phyloP scores from a whole-genome alignment of 805 yeast genomes.

The Yamadazyma endophytica region DNA sequence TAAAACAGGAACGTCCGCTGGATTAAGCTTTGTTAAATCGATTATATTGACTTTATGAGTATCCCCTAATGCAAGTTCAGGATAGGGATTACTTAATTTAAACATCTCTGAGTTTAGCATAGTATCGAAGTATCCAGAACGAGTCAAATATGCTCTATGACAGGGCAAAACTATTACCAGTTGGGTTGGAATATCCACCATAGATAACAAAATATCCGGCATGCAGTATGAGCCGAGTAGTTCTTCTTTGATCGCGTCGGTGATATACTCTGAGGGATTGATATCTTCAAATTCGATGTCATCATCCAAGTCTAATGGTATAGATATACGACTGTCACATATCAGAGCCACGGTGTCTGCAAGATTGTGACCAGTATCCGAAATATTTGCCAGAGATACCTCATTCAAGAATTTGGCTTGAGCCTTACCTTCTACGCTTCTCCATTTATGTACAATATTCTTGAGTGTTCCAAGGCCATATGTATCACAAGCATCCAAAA shows the following conservation, averaged over 20 bases:
- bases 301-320: constrained; percentile 13
- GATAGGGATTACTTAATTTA: constrained; percentile 4
- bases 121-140: constrained; percentile 62
- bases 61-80: too few species aligned
- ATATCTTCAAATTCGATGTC: constrained; percentile 31
- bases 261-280: constrained; percentile 13
- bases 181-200: constrained; percentile 23
- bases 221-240: constrained; percentile 18
- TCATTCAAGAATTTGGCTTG: too few species aligned
- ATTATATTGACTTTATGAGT: constrained; percentile 18
- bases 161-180: constrained; percentile 49
- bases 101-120: constrained; percentile 52
- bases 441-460: constrained; percentile 20
- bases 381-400: too few species aligned
- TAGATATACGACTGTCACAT: too few species aligned
- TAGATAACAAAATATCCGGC: constrained; percentile 49
- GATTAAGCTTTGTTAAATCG: too few species aligned
- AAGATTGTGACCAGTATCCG: constrained; percentile 26
- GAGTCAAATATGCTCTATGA: constrained; percentile 54
- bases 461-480: neutral
- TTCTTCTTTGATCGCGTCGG: constrained; percentile 15
- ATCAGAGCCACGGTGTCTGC: constrained; percentile 17
- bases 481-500: constrained; percentile 15
- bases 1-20: constrained; percentile 21
- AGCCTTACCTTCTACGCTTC: too few species aligned